Percentiles rank a stretch among this genome's conserved stretches.
Conservation (phyloP, 495 filamentous ascomycete genomes). For the Neurospora sp. region DNA sequence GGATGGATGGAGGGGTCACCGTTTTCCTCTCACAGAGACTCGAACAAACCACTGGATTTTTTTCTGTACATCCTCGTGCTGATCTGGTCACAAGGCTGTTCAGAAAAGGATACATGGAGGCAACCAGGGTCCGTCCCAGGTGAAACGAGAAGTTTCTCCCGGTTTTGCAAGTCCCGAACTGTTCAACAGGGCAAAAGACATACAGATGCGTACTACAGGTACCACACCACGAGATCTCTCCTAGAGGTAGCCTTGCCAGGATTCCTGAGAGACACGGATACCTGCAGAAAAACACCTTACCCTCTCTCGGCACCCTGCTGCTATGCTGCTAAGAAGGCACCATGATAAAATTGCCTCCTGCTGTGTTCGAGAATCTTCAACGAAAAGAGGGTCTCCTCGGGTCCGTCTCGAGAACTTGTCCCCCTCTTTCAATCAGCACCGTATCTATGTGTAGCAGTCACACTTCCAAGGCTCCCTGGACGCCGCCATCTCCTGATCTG, state of each 20-base stretch:
- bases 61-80: background rate
- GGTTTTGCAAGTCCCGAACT: background rate
- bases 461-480: background rate
- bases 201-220: background rate
- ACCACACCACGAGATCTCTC: background rate
- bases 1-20: background rate
- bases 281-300: background rate
- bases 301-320: background rate
- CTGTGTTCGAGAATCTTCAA: background rate
- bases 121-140: background rate
- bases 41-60: background rate
- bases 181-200: background rate
- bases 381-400: background rate
- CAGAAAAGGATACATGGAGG: background rate
- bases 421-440: background rate
- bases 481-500: background rate
- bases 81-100: conserved; percentile 7
- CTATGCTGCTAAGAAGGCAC: background rate
- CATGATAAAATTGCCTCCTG: background rate
- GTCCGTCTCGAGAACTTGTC: background rate
- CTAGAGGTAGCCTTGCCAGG: background rate
- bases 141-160: background rate
- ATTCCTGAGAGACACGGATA: background rate
- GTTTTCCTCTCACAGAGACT: background rate
- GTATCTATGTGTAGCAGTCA: background rate